Evolutionary conservation across 1,284 basidiomycete species (phyloP).

Genomic region (Pterulicium gracile): DNA sequence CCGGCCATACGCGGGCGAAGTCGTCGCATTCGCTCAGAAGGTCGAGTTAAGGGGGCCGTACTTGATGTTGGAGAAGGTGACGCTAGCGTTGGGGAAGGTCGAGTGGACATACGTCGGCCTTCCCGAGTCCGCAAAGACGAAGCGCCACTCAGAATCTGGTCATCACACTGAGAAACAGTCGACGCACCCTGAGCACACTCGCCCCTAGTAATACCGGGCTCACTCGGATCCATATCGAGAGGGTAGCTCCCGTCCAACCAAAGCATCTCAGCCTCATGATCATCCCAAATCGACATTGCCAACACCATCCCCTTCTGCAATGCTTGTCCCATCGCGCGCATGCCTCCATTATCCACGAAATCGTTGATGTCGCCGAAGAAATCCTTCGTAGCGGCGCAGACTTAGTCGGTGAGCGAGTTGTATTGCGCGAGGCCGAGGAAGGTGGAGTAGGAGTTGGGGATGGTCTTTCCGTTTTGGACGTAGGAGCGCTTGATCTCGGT

Average conservation of each 20-base stretch:
- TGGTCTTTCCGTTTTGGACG: constrained; percentile 31
- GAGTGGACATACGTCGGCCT: constrained; percentile 32
- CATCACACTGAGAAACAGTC: background rate
- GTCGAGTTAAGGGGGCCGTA: too few species aligned
- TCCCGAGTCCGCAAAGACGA: constrained; percentile 21
- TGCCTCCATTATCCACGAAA: constrained; percentile 33
- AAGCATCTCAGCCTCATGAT: constrained; percentile 19
- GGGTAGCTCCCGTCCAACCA: constrained; percentile 35
- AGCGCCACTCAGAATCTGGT: background rate
- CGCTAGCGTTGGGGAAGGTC: constrained; percentile 24
- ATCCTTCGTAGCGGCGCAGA: constrained; percentile 22
- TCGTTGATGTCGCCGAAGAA: constrained; percentile 26
- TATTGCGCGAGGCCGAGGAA: constrained; percentile 21
- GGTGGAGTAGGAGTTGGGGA: constrained; percentile 29
- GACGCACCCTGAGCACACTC: constrained; percentile 27
- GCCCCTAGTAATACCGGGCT: constrained; percentile 34
- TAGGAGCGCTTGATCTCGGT: constrained; percentile 34
- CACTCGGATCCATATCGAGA: constrained; percentile 16
- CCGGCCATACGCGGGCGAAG: too few species aligned
- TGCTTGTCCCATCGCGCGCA: constrained; percentile 27
- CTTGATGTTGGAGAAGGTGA: constrained; percentile 44
- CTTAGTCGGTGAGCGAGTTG: constrained; percentile 23
- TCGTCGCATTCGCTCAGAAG: too few species aligned
- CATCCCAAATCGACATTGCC: constrained; percentile 1
- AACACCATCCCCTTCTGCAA: constrained; percentile 29